These are phyloP conservation scores for Hyaloscypha finlandica DNA, from an alignment of 495 filamentous ascomycete genomes.

Conservation along the genomic window DNA sequence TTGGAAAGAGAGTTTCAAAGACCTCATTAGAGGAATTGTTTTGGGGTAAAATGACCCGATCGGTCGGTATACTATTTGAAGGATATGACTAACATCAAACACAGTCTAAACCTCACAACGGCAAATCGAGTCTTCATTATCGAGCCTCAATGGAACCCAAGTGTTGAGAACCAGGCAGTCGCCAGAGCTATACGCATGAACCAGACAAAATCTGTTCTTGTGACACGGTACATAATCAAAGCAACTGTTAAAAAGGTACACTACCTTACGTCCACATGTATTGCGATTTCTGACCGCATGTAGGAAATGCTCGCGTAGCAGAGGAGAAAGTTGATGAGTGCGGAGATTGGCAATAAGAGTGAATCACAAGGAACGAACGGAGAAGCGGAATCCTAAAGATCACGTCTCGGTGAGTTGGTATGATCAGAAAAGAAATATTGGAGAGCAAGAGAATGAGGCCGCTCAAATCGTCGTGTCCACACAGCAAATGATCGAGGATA, in stretches of 20 bases:
- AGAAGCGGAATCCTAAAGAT: too few relatives aligned
- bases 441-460: too few relatives aligned
- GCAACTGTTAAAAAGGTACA: conserved; percentile 50
- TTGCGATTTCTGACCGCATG: conserved; percentile 8
- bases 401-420: too few relatives aligned
- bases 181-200: conserved; percentile 48
- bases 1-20: too few relatives aligned
- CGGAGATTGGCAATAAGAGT: conserved; percentile 16
- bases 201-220: conserved; percentile 44
- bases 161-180: conserved; percentile 53
- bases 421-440: too few relatives aligned
- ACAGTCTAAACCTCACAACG: conserved; percentile 48
- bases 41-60: too few relatives aligned
- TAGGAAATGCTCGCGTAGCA: conserved; percentile 22
- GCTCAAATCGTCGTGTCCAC: too few relatives aligned
- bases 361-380: too few relatives aligned
- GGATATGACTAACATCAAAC: conserved; percentile 2
- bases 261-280: not conserved
- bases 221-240: conserved; percentile 45
- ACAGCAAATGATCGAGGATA: too few relatives aligned
- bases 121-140: conserved; percentile 49
- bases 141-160: conserved; percentile 58
- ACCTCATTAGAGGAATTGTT: too few relatives aligned
- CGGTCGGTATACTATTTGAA: not conserved
- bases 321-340: conserved; percentile 21